phyloP scores from a whole-genome alignment of 2,329 filamentous ascomycete genomes.

The Dryadomyces quercus-mongolicae region DNA sequence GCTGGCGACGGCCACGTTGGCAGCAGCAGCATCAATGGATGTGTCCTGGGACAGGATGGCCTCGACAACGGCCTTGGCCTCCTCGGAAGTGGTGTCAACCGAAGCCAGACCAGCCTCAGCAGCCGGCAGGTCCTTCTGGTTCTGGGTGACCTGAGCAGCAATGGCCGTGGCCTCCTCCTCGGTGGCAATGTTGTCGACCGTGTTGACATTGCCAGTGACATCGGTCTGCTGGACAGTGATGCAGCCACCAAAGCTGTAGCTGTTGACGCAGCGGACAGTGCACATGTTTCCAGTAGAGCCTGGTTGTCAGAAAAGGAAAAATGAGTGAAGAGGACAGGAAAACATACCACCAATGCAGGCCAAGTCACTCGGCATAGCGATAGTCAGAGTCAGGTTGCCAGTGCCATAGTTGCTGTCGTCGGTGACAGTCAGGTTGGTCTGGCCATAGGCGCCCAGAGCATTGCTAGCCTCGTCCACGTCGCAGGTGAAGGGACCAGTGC shows the following conservation, averaged over 20 bases:
- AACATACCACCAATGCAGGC: conserved; percentile 1
- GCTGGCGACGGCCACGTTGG: neutral
- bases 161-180: neutral
- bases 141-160: conserved; percentile 1
- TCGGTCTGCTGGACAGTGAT: conserved; percentile 3
- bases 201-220: neutral
- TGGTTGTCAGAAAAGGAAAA: neutral
- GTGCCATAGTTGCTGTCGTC: conserved; percentile 2
- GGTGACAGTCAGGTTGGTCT: conserved; percentile 3
- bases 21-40: neutral
- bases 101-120: neutral
- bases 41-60: neutral
- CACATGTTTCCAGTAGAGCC: conserved; percentile 3
- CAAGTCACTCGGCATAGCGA: neutral
- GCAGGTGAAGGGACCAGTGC: conserved; percentile 1
- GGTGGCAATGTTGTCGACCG: neutral
- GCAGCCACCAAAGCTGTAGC: conserved; percentile 2
- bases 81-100: neutral
- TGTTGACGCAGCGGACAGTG: conserved; percentile 4
- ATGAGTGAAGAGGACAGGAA: neutral
- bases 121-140: neutral
- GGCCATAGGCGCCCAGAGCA: neutral
- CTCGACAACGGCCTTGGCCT: neutral
- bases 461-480: conserved; percentile 5
- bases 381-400: conserved; percentile 1